Percentiles rank a stretch among this genome's conserved stretches.
Conservation (phyloP, 805 yeast species). For the Saccharomycopsis sp. region DNA sequence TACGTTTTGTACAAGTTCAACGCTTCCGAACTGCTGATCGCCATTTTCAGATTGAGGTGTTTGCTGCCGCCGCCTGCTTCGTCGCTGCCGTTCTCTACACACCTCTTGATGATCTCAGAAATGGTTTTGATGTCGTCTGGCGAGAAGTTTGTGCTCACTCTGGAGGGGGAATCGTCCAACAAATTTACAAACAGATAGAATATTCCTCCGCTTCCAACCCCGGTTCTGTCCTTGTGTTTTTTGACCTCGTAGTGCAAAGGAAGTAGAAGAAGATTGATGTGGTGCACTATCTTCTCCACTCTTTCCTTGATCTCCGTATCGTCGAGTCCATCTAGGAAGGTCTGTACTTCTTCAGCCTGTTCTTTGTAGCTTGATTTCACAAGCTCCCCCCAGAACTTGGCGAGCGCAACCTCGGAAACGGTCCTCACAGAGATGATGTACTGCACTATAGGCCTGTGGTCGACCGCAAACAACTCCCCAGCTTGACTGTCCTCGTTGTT, state of each 20-base stretch:
- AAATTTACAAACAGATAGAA: slow-evolving; percentile 17
- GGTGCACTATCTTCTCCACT: slow-evolving; percentile 6
- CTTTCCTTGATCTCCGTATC: slow-evolving; percentile 5
- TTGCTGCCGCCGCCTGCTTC: background rate
- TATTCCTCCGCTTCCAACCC: slow-evolving; percentile 3
- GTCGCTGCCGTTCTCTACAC: slow-evolving; percentile 7
- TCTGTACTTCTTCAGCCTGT: background rate
- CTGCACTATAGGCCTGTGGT: slow-evolving; percentile 15
- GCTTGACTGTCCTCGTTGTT: too few species aligned
- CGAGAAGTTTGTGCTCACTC: slow-evolving; percentile 10
- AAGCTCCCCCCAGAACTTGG: slow-evolving; percentile 10
- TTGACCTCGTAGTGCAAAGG: slow-evolving; percentile 17
- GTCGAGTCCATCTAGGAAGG: background rate
- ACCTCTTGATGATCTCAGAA: slow-evolving; percentile 6
- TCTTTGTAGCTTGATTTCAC: background rate
- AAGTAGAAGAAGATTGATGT: slow-evolving; percentile 13
- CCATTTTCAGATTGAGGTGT: too few species aligned
- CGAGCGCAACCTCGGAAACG: slow-evolving; percentile 6
- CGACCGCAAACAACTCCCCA: too few species aligned
- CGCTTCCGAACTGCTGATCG: slow-evolving; percentile 11
- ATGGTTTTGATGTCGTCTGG: slow-evolving; percentile 18
- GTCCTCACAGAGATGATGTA: slow-evolving; percentile 15
- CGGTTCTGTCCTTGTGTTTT: slow-evolving; percentile 10
- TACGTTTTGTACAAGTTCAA: slow-evolving; percentile 10
- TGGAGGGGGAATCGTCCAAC: slow-evolving; percentile 11